Base-by-base conservation (phyloP, 108 stramenopile species). In the Halocafeteria seosinensis region DNA sequence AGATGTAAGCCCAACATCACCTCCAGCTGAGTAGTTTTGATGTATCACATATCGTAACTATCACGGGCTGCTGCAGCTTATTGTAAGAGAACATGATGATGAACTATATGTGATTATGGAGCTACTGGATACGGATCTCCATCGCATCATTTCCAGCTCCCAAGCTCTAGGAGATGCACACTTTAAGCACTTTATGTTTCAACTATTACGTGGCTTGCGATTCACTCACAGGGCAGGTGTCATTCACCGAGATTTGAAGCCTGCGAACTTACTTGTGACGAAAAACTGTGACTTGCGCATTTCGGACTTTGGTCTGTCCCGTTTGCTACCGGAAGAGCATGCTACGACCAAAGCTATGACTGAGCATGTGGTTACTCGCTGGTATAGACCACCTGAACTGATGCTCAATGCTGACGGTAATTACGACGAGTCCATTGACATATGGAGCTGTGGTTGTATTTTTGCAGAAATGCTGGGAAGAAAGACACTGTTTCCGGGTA, bases 61-160 rank as follows among this genome's bases (percentile, higher is more conserved):
- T 21, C 21, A 62, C 12, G 25, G 8, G 24, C 61, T 28, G 24
- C n/a, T n/a, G n/a, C n/a, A n/a, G 26, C 38, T 68, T 25, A 33
- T 62, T 8, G 38, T 64, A 21, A 3, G 32, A 6, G 63, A 58
- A 2, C 11, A 33, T 26, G 38, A 62, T 23, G 81, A 84, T 53
- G 79, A 78, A 42, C 75, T 84, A 17, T 84, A 81, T 69, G 78
- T 84, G 26, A 79, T 82, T 17, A 84, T 84, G 83, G 80, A 83
- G 63, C 73, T 82, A 51, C 74, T 82, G 57, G 83, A 84, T 64
- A 71, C 70, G 1, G 83, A 84, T 60, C 76, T 84, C 33, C 83
- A 84, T 68, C 47, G 66, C 32, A 63, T 75, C 50, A 67, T 75
- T 31, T 76, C 78, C 71, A 58, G 51, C n/a, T 60, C 62, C 33